Base-by-base conservation (phyloP, 345 rosid species). In the Cardamine occulta region DNA sequence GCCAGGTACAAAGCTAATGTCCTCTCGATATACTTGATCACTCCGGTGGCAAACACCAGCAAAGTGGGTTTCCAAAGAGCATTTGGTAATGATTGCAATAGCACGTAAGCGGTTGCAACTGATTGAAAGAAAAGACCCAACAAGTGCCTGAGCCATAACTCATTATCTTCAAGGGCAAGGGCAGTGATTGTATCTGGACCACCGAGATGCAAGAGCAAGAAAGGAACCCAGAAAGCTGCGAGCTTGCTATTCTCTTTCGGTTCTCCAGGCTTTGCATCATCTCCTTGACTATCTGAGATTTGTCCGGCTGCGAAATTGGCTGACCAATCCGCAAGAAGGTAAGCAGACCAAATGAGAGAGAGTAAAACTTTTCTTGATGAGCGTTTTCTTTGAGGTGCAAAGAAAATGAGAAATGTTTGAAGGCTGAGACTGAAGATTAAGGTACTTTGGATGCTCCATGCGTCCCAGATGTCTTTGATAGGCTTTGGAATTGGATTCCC, bases 161-260 rank as follows among this genome's bases (percentile, higher is more conserved):
- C 75, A 5, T 82, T 73, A 68, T 84, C 87, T 54, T 82, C 79
- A 11, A 82, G 79, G 7, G 84, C 64, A 45, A 82, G 84, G 0
- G 84, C 87, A 14, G 85, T 84, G 66, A 80, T 82, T 18, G 82
- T 76, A 49, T 84, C 80, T 0, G 87, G 85, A 7, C 87, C 81
- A 44, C 85, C 85, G 2, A 82, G 80, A 57, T 84, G 85, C 63
- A 84, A 26, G 34, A 84, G 72, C 48, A 81, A 74, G 63, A 84
- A 81, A 0, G 80, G 83, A 12, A 79, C 77, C 82, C 85, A 82
- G 17, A 80, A 79, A 3, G 79, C 73, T 34, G 63, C 62, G 4
- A 79, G n/a, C 11, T 79, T 61, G 3, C 0, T 19, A 39, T 34
- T 76, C 11, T 62, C 24, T 23, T 8, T 1, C 1, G 74, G 74